These are phyloP conservation scores for Penicillium lividum DNA, from an alignment of 495 filamentous ascomycete species.

Conservation along the genomic window DNA sequence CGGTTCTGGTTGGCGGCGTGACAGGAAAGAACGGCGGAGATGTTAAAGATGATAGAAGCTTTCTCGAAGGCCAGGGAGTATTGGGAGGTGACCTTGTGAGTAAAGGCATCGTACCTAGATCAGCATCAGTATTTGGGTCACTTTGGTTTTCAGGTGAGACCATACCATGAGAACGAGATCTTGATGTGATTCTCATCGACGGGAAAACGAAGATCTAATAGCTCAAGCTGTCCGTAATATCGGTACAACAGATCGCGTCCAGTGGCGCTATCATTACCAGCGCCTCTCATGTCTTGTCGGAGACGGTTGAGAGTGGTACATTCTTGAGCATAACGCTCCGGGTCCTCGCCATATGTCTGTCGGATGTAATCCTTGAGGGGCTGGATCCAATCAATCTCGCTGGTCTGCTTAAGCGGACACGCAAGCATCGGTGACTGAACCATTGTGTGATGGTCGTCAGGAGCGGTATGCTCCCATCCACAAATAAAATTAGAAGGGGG, in stretches of 20 bases:
- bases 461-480: conserved; percentile 48
- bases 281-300: conserved; percentile 97
- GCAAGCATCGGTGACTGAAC: conserved; percentile 89
- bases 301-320: conserved; percentile 95
- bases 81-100: conserved; percentile 91
- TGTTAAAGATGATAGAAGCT: conserved; percentile 99
- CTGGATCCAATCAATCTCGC: conserved; percentile 97
- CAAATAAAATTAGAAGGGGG: conserved; percentile 11
- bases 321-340: conserved; percentile 91
- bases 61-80: conserved; percentile 98
- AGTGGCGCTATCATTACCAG: conserved; percentile 93
- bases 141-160: not conserved
- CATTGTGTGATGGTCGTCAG: conserved; percentile 51
- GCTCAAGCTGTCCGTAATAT: conserved; percentile 96
- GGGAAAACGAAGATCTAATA: conserved; percentile 91
- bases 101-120: conserved; percentile 96
- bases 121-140: not conserved
- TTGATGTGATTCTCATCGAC: conserved; percentile 99
- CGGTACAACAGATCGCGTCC: conserved; percentile 92
- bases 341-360: conserved; percentile 92
- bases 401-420: conserved; percentile 93
- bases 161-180: conserved; percentile 95
- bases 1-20: conserved; percentile 93
- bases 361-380: conserved; percentile 94
- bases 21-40: conserved; percentile 93